Percentiles rank a stretch among this genome's conserved stretches.
phyloP scores from a whole-genome alignment of 2,329 filamentous ascomycete genomes.

The Ascosphaera aggregata region DNA sequence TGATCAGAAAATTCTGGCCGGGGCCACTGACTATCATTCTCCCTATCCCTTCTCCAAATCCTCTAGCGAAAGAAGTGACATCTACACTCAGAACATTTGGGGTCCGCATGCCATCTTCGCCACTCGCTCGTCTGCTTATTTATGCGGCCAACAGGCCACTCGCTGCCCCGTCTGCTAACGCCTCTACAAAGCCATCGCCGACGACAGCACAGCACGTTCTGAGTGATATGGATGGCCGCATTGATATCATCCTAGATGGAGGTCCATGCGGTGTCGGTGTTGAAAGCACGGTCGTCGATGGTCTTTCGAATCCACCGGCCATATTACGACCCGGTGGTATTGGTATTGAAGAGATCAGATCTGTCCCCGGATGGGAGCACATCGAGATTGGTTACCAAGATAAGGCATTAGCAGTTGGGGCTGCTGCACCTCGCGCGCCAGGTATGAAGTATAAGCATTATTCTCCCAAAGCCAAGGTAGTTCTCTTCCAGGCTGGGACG shows the following conservation, averaged over 20 bases:
- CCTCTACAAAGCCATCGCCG: constrained; percentile 77
- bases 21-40: constrained; percentile 82
- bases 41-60: constrained; percentile 44
- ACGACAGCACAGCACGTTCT: constrained; percentile 76
- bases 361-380: constrained; percentile 57
- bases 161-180: constrained; percentile 84
- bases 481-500: constrained; percentile 47
- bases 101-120: constrained; percentile 65
- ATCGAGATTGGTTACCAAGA: constrained; percentile 63
- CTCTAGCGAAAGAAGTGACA: constrained; percentile 75
- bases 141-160: constrained; percentile 53
- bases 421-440: constrained; percentile 51
- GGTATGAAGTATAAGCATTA: constrained; percentile 99
- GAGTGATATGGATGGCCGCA: constrained; percentile 60
- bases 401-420: constrained; percentile 21
- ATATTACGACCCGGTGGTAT: constrained; percentile 74
- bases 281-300: constrained; percentile 92
- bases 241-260: constrained; percentile 73
- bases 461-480: constrained; percentile 65
- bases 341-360: constrained; percentile 52
- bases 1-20: constrained; percentile 79
- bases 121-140: constrained; percentile 75
- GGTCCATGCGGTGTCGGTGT: constrained; percentile 73
- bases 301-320: constrained; percentile 54
- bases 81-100: constrained; percentile 69